Percentiles rank a stretch among this genome's conserved stretches.
phyloP scores from a whole-genome alignment of 2,329 filamentous ascomycete species.

The Mariannaea sp. region DNA sequence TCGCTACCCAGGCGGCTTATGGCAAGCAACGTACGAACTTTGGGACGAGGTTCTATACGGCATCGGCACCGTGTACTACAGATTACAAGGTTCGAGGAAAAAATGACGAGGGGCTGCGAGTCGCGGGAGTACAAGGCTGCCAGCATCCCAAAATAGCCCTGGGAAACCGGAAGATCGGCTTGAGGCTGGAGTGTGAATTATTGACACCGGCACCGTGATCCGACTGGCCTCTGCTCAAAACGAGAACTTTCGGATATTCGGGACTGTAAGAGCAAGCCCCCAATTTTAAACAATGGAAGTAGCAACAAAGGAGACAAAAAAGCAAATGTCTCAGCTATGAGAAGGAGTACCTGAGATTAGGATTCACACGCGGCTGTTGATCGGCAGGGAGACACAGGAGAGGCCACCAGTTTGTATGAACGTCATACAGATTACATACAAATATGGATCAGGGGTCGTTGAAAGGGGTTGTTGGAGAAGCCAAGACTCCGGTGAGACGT shows the following conservation, averaged over 20 bases:
- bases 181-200: neutral
- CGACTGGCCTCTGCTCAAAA: neutral
- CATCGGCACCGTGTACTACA: conserved; percentile 47
- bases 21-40: conserved; percentile 43
- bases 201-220: neutral
- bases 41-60: conserved; percentile 49
- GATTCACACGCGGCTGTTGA: conserved; percentile 8
- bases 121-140: conserved; percentile 17
- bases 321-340: neutral
- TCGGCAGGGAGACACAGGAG: neutral
- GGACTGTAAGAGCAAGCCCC: neutral
- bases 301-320: neutral
- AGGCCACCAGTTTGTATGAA: conserved; percentile 1
- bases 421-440: too few relatives aligned
- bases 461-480: too few relatives aligned
- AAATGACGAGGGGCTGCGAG: conserved; percentile 19
- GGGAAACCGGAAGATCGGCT: conserved; percentile 6
- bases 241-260: conserved; percentile 7
- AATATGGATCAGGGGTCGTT: too few relatives aligned
- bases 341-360: conserved; percentile 3
- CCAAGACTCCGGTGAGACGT: conserved; percentile 8
- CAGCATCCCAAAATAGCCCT: neutral
- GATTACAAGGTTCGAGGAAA: conserved; percentile 43
- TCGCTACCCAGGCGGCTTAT: conserved; percentile 29
- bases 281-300: neutral